Percentiles rank a stretch among this genome's conserved stretches.
Evolutionary conservation across 345 rosid species (phyloP).

Genomic region (Eucalyptus erythrocorys): DNA sequence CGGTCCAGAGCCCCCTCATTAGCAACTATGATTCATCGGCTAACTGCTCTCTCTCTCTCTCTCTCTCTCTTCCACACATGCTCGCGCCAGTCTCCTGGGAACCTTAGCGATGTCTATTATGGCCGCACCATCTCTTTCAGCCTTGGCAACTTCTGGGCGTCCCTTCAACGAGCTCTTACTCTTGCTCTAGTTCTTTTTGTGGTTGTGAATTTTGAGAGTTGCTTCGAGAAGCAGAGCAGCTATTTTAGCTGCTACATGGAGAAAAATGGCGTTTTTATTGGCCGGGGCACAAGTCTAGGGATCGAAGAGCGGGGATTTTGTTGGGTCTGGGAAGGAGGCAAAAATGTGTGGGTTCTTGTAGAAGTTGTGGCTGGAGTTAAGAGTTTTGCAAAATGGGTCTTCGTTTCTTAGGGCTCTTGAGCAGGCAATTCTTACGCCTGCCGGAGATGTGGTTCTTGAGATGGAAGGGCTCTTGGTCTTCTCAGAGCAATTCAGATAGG

Average conservation of each 20-base stretch:
- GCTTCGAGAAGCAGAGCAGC: constrained; percentile 8
- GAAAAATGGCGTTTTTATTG: constrained; percentile 5
- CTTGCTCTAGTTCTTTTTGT: not conserved
- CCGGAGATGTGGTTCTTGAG: constrained; percentile 61
- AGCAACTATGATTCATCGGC: no score
- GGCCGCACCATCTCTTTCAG: no score
- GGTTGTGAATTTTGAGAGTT: not conserved
- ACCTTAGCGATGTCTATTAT: no score
- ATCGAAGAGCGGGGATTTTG: no score
- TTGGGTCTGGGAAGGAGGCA: no score
- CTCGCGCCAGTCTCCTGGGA: no score
- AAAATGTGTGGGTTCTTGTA: no score
- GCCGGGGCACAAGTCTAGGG: constrained; percentile 28
- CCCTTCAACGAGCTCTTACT: not conserved
- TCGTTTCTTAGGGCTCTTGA: constrained; percentile 34
- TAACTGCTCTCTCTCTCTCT: no score
- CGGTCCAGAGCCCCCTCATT: no score
- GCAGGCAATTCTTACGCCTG: constrained; percentile 15
- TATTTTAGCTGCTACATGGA: not conserved
- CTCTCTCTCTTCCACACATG: no score
- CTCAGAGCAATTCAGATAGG: constrained; percentile 53
- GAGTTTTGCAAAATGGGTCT: not conserved
- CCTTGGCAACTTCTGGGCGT: no score
- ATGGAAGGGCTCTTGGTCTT: constrained; percentile 87
- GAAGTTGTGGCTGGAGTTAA: no score